Evolutionary conservation across 1,284 basidiomycete genomes (phyloP).

Genomic region (Schizopora paradoxa): DNA sequence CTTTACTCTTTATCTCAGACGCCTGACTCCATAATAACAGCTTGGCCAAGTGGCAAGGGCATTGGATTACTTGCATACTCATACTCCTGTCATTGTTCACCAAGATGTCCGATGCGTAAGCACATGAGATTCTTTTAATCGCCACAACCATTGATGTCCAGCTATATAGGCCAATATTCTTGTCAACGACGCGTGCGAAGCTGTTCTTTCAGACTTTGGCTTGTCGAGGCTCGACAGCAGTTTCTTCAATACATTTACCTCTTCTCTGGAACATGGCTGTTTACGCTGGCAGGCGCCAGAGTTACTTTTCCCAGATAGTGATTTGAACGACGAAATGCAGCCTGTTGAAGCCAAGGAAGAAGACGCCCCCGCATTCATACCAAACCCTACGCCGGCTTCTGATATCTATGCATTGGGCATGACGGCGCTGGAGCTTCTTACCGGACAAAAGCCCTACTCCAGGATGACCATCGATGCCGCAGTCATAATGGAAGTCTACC

Average conservation of each 20-base stretch:
- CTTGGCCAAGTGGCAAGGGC: conserved; percentile 8
- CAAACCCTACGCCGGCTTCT: neutral
- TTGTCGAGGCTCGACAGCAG: conserved; percentile 23
- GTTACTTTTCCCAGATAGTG: conserved; percentile 5
- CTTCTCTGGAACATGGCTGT: conserved; percentile 3
- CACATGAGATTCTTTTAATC: neutral
- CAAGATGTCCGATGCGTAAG: conserved; percentile 11
- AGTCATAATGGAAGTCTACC: conserved; percentile 5
- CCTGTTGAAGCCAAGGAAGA: conserved; percentile 22
- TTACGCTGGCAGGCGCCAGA: conserved; percentile 12
- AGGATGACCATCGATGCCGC: neutral
- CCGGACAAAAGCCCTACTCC: conserved; percentile 1
- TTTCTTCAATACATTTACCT: conserved; percentile 1
- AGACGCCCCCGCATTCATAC: conserved; percentile 26
- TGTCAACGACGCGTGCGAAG: conserved; percentile 27
- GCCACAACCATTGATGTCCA: neutral
- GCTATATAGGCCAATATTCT: conserved; percentile 27
- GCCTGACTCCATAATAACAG: conserved; percentile 3
- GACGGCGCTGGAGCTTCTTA: conserved; percentile 9
- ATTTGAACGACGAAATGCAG: conserved; percentile 21
- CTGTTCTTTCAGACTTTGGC: conserved; percentile 30
- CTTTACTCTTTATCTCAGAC: neutral
- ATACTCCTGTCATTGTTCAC: conserved; percentile 10
- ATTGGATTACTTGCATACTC: conserved; percentile 9
- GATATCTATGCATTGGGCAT: conserved; percentile 15